Evolutionary conservation across 257 asterid species (phyloP).

Genomic region (Ligustrum vulgare): DNA sequence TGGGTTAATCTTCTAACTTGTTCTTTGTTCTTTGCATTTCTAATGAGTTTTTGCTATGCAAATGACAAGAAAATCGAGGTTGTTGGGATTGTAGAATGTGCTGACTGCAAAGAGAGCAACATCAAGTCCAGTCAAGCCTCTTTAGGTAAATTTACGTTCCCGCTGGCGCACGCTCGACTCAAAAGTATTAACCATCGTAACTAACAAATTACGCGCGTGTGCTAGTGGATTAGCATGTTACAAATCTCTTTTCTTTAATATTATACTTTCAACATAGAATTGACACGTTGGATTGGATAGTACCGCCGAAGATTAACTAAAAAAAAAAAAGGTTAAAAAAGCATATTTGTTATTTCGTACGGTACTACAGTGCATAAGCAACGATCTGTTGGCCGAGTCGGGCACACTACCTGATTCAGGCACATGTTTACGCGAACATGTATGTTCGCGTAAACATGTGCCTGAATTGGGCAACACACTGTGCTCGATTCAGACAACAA

Average conservation of each 20-base stretch:
- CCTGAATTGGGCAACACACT: too few species aligned
- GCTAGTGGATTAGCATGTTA: background rate
- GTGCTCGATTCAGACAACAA: too few species aligned
- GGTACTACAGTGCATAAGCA: too few species aligned
- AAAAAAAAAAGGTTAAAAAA: too few species aligned
- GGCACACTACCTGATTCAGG: too few species aligned
- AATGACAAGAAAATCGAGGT: conserved; percentile 45
- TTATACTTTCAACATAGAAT: too few species aligned
- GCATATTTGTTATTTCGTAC: background rate
- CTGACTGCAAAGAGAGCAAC: conserved; percentile 48
- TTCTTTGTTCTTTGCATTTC: conserved; percentile 29
- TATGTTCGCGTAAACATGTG: too few species aligned
- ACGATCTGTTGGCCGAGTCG: too few species aligned
- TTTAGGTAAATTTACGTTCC: conserved; percentile 38
- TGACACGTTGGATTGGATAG: too few species aligned
- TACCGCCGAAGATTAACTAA: too few species aligned
- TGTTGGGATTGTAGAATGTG: conserved; percentile 56
- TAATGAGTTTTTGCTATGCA: conserved; percentile 41
- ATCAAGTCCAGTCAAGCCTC: conserved; percentile 39
- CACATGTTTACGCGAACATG: too few species aligned
- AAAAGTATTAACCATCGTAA: background rate
- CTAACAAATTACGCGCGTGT: background rate
- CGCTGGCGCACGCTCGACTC: background rate
- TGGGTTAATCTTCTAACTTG: conserved; percentile 44
- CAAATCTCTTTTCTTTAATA: background rate